phyloP scores from a whole-genome alignment of 768 basidiomycete species.

The Ramaria sp. region DNA sequence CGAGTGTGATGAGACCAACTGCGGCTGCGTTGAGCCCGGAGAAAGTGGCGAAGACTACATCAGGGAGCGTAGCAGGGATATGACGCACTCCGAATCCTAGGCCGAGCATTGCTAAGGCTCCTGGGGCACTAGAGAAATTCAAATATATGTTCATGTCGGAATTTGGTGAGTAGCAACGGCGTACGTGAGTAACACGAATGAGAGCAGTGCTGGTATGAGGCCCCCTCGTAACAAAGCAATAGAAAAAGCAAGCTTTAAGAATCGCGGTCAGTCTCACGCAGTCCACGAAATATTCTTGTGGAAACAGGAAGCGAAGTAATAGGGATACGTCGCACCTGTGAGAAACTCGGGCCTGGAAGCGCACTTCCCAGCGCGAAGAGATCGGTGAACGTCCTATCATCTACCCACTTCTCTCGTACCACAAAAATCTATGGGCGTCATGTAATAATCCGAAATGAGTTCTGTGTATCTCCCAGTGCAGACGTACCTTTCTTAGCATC shows the following conservation, averaged over 20 bases:
- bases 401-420: conserved; percentile 19
- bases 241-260: conserved; percentile 31
- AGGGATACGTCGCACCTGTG: not conserved
- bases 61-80: conserved; percentile 33
- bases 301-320: not conserved
- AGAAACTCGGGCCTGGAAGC: conserved; percentile 34
- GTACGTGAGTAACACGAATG: conserved; percentile 32
- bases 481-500: conserved; percentile 26
- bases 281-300: not conserved
- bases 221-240: conserved; percentile 35
- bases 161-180: not conserved
- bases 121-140: conserved; percentile 24
- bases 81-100: conserved; percentile 32
- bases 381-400: conserved; percentile 23
- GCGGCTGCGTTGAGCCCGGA: conserved; percentile 45
- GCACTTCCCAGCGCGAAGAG: conserved; percentile 38
- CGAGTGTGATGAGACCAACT: conserved; percentile 42
- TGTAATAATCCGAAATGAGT: conserved; percentile 23
- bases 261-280: conserved; percentile 6
- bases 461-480: conserved; percentile 23
- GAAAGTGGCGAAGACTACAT: conserved; percentile 37
- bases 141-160: not conserved
- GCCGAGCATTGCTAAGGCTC: conserved; percentile 36
- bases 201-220: conserved; percentile 27
- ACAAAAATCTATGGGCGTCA: conserved; percentile 19